A percentile compares a stretch with the other conserved stretches of the same genome.
Evolutionary conservation across 495 filamentous ascomycete species (phyloP).

Genomic region (Hypoxylon crocopeplum): DNA sequence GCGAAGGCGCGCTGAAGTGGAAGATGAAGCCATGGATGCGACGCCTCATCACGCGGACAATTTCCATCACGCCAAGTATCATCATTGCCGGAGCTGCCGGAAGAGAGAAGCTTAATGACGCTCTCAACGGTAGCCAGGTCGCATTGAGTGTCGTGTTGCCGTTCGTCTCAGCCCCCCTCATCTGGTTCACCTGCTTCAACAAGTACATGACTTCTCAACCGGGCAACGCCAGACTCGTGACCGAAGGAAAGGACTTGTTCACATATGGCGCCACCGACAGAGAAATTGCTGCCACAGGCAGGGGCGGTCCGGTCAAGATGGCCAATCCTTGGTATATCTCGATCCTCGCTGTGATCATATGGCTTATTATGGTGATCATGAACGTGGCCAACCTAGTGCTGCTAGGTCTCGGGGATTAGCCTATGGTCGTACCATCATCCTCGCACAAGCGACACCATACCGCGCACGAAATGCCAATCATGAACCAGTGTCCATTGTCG

Average conservation of each 20-base stretch:
- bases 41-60: conserved; percentile 71
- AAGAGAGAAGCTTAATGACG: conserved; percentile 70
- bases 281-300: conserved; percentile 24
- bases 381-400: conserved; percentile 76
- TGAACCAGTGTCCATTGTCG: too few relatives aligned
- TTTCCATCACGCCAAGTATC: conserved; percentile 82
- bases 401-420: conserved; percentile 62
- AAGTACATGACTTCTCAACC: conserved; percentile 78
- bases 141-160: conserved; percentile 81
- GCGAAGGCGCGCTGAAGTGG: conserved; percentile 79
- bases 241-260: conserved; percentile 31
- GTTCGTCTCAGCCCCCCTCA: conserved; percentile 80
- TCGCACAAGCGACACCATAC: too few relatives aligned
- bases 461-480: too few relatives aligned
- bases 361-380: conserved; percentile 74
- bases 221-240: conserved; percentile 43
- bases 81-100: conserved; percentile 83
- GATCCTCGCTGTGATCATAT: conserved; percentile 63
- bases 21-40: conserved; percentile 73
- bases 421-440: neutral
- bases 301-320: conserved; percentile 56
- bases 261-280: conserved; percentile 12
- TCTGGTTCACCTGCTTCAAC: conserved; percentile 85
- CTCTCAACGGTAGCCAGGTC: conserved; percentile 80
- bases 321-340: conserved; percentile 66